Conservation (phyloP, 169 alveolate species). For the Eimeria tenella region DNA sequence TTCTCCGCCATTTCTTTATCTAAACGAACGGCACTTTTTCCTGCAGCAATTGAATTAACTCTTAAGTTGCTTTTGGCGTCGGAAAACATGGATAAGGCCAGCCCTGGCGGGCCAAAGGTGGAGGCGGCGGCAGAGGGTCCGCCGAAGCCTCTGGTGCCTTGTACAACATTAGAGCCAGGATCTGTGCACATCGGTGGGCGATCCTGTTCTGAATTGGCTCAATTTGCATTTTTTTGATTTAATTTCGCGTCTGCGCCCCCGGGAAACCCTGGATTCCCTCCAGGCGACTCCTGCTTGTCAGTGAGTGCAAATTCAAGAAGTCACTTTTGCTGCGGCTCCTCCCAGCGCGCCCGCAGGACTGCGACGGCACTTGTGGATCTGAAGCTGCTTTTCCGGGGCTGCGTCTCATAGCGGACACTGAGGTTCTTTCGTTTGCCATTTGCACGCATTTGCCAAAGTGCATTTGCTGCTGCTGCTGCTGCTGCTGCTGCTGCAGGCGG, state of each 20-base stretch:
- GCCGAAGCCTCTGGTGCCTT: neutral
- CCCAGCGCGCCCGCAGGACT: slow-evolving; percentile 31
- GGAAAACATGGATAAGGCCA: neutral
- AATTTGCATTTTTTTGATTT: neutral
- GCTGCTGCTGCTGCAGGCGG: neutral
- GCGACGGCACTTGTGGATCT: slow-evolving; percentile 70
- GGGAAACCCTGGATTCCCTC: neutral
- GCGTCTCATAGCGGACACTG: slow-evolving; percentile 48
- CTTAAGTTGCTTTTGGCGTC: neutral
- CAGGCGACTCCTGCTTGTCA: slow-evolving; percentile 75
- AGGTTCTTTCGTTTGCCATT: neutral
- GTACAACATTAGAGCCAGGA: slow-evolving; percentile 4
- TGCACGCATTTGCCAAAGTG: neutral
- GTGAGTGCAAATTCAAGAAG: neutral
- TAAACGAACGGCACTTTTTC: neutral
- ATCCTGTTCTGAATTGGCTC: neutral
- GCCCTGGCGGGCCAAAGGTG: neutral
- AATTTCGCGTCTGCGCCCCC: neutral
- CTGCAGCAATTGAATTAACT: neutral
- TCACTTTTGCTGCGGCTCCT: neutral
- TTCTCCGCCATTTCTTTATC: neutral
- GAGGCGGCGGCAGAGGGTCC: neutral
- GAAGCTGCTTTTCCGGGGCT: slow-evolving; percentile 70
- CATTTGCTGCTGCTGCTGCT: neutral
- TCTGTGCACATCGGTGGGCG: slow-evolving; percentile 7